A percentile compares a stretch with the other conserved stretches of the same genome.
These are phyloP conservation scores for Leptographium procerum DNA, from an alignment of 2,329 filamentous ascomycete genomes.

Conservation along the genomic window DNA sequence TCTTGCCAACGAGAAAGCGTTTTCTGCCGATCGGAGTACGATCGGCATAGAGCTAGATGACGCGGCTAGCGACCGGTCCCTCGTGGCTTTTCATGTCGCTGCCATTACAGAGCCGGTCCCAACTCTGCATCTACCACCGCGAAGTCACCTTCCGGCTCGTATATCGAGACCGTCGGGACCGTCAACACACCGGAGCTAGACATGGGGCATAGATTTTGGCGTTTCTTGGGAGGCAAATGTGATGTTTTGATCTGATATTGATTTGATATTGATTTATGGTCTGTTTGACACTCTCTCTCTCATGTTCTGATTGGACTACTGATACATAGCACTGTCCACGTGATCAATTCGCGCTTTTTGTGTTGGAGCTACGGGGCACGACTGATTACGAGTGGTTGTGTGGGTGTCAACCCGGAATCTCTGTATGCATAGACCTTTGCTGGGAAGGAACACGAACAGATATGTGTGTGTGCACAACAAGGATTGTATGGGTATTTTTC, in stretches of 20 bases:
- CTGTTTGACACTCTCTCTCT: too few species aligned
- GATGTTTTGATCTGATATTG: too few species aligned
- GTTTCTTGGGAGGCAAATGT: too few species aligned
- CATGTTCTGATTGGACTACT: too few species aligned
- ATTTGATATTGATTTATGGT: too few species aligned
- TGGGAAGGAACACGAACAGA: neutral
- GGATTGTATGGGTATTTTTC: too few species aligned
- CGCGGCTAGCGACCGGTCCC: constrained; percentile 8
- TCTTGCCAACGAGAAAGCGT: constrained; percentile 2
- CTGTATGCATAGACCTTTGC: neutral
- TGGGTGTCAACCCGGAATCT: neutral
- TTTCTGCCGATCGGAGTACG: neutral
- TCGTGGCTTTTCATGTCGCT: neutral
- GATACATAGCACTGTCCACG: too few species aligned
- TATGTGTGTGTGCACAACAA: neutral
- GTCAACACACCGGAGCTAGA: neutral
- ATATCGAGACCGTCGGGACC: too few species aligned
- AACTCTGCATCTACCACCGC: constrained; percentile 4
- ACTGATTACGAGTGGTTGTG: too few species aligned
- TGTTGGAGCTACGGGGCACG: neutral
- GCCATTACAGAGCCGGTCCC: neutral
- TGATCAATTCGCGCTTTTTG: neutral
- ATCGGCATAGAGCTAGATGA: constrained; percentile 10
- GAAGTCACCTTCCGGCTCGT: constrained; percentile 2
- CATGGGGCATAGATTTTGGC: too few species aligned